phyloP scores from a whole-genome alignment of 768 basidiomycete genomes.

The Cystobasidium tubakii region DNA sequence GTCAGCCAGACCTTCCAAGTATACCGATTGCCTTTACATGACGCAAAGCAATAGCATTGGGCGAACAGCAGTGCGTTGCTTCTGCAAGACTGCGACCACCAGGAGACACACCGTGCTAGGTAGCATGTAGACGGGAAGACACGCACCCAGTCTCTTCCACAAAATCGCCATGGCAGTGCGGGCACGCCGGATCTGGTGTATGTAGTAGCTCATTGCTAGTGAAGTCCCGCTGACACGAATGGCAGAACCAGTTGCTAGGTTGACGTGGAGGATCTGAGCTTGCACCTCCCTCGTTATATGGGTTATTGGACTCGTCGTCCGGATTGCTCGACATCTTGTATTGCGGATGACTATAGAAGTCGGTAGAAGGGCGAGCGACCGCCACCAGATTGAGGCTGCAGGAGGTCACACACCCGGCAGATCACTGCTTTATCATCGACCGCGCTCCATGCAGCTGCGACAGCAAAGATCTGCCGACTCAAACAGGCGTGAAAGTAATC shows the following conservation, averaged over 20 bases:
- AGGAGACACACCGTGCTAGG: neutral
- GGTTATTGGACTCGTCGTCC: constrained; percentile 21
- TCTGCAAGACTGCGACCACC: neutral
- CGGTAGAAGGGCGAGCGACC: neutral
- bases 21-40: neutral
- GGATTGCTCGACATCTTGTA: constrained; percentile 3
- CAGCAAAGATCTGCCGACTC: too few species aligned
- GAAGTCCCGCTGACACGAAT: constrained; percentile 23
- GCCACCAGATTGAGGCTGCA: neutral
- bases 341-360: neutral
- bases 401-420: too few species aligned
- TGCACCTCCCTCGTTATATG: constrained; percentile 14
- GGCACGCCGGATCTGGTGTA: constrained; percentile 22
- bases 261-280: neutral
- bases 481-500: too few species aligned
- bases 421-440: too few species aligned
- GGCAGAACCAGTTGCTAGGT: constrained; percentile 20
- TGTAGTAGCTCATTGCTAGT: neutral
- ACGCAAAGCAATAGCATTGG: neutral
- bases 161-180: constrained; percentile 17
- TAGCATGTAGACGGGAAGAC: neutral
- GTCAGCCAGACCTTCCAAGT: neutral
- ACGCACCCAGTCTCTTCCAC: constrained; percentile 29
- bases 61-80: neutral
- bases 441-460: too few species aligned